phyloP scores from a whole-genome alignment of 1,284 basidiomycete species.

The Dichomitus squalens region DNA sequence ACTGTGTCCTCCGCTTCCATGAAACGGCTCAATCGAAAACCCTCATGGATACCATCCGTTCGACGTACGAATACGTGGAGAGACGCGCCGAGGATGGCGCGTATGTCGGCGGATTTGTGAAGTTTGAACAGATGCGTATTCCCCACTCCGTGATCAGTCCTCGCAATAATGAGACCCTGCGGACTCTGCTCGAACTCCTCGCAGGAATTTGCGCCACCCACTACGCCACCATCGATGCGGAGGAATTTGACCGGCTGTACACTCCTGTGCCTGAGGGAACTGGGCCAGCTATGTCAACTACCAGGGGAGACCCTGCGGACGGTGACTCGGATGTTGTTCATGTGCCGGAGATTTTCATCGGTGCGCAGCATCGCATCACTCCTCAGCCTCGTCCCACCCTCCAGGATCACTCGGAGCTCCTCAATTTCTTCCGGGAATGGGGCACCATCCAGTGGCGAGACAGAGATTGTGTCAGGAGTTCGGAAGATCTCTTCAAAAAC shows the following conservation, averaged over 20 bases:
- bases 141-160: background rate
- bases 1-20: conserved; percentile 5
- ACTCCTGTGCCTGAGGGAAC: background rate
- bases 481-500: background rate
- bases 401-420: background rate
- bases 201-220: background rate
- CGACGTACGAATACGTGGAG: background rate
- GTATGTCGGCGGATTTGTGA: background rate
- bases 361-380: background rate
- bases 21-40: background rate
- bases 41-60: background rate
- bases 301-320: background rate
- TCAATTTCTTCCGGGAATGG: background rate
- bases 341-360: too few relatives aligned
- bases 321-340: background rate
- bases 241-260: background rate
- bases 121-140: background rate
- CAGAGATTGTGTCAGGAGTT: background rate
- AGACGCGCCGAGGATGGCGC: background rate
- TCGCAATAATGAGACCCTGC: background rate
- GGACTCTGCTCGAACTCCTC: background rate
- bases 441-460: background rate
- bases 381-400: background rate
- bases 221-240: background rate
- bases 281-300: background rate